Evolutionary conservation across 1,284 basidiomycete genomes (phyloP), one percentile per base, ranked within the genome.

Genomic region (Tilletia walkeri): DNA sequence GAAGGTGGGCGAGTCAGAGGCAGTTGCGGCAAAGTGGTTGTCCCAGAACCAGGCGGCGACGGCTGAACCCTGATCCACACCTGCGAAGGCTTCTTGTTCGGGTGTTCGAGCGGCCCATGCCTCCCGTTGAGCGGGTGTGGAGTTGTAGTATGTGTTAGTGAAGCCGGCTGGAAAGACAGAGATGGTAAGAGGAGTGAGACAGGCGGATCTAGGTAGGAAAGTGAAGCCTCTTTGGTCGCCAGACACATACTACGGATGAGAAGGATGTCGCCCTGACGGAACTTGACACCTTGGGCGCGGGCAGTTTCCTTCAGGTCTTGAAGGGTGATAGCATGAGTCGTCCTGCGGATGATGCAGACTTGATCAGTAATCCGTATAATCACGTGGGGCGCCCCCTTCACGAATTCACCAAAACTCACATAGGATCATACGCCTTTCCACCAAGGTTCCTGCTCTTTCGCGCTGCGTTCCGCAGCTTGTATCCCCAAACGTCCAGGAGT

Each of bases 21-120:
- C 90, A 50, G 91, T 81, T 3, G 90, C 90, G 0, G 90, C 89
- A 80, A 91, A 91, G 80, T 91, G 90, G 78, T 91, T 90, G 83
- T 91, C 86, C 90, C 90, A 91, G 70, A 73, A 79, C 79, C 69
- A 75, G 36, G 70, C 74, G 67, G 69, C 69, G 65, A 84, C 74
- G 9, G 83, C 81, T 49, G 70, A 82, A 49, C 73, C 63, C 69
- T 79, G 78, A 61, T 80, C 77, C 9, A 80, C 70, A 30, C 79
- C 79, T 48, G 78, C 78, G 48, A 78, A 76, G 1, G 49, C 48
- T 69, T 76, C 69, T 9, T 63, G 47, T 12, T 71, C 71, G 34
- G 67, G 12, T 10, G 41, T 14, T 0, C 72, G 70, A 36, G 72
- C 84, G 18, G 79, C 75, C 68, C 90, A 84, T 0, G 75, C 84